Percentiles rank a stretch among this genome's conserved stretches.
phyloP scores from a whole-genome alignment of 2,329 filamentous ascomycete species.

The Fusarium coffeatum region DNA sequence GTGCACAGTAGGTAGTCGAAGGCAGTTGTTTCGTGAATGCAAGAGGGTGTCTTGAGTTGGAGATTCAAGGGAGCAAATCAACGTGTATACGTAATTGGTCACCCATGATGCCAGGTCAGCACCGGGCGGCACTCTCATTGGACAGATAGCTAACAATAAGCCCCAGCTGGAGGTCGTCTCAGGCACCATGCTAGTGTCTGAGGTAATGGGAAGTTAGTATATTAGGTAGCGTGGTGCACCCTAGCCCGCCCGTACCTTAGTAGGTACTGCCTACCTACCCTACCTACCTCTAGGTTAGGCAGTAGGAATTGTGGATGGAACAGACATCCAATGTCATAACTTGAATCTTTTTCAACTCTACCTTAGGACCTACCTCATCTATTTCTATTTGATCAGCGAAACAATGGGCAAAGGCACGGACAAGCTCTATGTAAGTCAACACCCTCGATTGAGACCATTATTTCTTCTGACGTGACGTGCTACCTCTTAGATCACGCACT shows the following conservation, averaged over 20 bases:
- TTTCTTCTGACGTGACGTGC: not conserved
- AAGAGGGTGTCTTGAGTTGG: constrained; percentile 30
- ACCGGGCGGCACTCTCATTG: constrained; percentile 23
- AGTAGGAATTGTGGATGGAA: not conserved
- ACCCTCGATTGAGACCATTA: not conserved
- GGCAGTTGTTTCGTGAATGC: constrained; percentile 2
- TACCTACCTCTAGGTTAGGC: not conserved
- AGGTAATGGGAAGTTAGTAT: not conserved
- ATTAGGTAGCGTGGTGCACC: constrained; percentile 36
- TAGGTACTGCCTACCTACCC: not conserved
- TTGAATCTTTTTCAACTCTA: not conserved
- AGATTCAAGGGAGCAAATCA: constrained; percentile 32
- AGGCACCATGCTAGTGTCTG: constrained; percentile 22
- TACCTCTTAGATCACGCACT: constrained; percentile 82
- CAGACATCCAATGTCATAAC: constrained; percentile 10
- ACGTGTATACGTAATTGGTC: constrained; percentile 46
- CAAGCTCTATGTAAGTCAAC: constrained; percentile 56
- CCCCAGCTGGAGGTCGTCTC: constrained; percentile 27
- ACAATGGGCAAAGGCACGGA: constrained; percentile 59
- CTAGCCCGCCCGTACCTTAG: not conserved
- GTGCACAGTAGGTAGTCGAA: not conserved
- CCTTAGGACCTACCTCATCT: not conserved
- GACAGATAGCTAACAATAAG: constrained; percentile 32
- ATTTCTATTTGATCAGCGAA: constrained; percentile 10
- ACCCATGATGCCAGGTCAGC: constrained; percentile 46